Evolutionary conservation across 1,284 basidiomycete genomes (phyloP), one percentile per base, ranked within the genome.

Genomic region (Meira miltonrushii): DNA sequence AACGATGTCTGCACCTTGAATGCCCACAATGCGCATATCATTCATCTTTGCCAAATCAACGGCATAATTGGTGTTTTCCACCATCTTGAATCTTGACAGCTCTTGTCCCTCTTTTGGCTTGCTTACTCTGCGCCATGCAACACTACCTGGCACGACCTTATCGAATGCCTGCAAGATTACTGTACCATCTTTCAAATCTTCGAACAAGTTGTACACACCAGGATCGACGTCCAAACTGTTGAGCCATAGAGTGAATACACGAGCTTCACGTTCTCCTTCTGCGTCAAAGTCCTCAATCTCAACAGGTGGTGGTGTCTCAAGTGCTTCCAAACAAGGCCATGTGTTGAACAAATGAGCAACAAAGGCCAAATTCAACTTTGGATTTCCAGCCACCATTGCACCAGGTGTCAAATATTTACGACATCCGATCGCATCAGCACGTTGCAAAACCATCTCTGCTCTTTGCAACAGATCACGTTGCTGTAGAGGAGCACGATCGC

Each of bases 261-360:
- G 86, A 4, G 94, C 94, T 80, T 98, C 94, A 57, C 94, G 86
- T 80, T 98, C 94, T 63, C 94, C 94, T 80, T 98, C 94, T 0
- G 94, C 93, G 69, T 98, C 94, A 79, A 97, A 98, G 82, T 98
- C 95, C 77, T 97, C 94, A 43, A 97, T 86, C 6, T 84, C 86
- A 49, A 82, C 81, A 0, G 84, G 83, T 12, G 74, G 89, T 17
- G 82, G 86, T 77, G 93, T 92, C 74, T 95, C 91, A 47, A 97
- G 84, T 2, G 93, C 93, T 65, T 79, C 77, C 37, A 79, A 69
- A 44, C 76, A 75, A 1, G 94, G 94, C 81, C 90, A 88, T 1
- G 91, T 97, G 83, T 98, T 98, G 86, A 98, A 98, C 56, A 98
- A 84, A 80, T 96, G 93, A 50, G 95, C 94, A 58, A 97, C 94